These are phyloP conservation scores for Aspergillus sp. DNA, from an alignment of 2,329 filamentous ascomycete genomes.

Conservation along the genomic window DNA sequence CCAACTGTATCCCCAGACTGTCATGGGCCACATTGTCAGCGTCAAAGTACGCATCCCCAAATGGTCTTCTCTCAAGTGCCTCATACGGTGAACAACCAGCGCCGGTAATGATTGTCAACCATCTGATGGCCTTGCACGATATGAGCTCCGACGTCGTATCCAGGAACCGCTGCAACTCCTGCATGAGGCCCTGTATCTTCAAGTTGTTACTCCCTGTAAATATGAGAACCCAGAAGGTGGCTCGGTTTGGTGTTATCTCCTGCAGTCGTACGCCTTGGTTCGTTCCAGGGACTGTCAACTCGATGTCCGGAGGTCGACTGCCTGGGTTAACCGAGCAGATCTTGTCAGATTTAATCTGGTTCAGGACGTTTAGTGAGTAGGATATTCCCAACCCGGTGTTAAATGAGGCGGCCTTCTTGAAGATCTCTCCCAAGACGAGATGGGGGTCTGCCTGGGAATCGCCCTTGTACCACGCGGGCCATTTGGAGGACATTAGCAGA, in stretches of 20 bases:
- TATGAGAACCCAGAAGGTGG: slow-evolving; percentile 1
- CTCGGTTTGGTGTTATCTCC: neutral
- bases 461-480: slow-evolving; percentile 15
- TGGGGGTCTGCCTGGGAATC: slow-evolving; percentile 13
- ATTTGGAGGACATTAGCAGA: slow-evolving; percentile 11
- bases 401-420: slow-evolving; percentile 10
- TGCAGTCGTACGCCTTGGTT: slow-evolving; percentile 10
- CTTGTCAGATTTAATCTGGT: neutral
- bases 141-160: neutral
- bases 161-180: neutral
- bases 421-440: slow-evolving; percentile 14
- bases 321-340: neutral
- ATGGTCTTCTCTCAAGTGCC: neutral
- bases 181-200: neutral
- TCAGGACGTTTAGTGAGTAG: slow-evolving; percentile 10
- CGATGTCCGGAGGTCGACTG: slow-evolving; percentile 12
- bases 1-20: neutral
- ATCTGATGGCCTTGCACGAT: neutral
- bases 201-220: neutral
- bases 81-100: slow-evolving; percentile 11
- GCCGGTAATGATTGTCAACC: slow-evolving; percentile 8
- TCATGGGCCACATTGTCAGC: neutral
- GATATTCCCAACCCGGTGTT: slow-evolving; percentile 16
- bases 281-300: slow-evolving; percentile 7
- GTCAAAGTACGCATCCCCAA: slow-evolving; percentile 13